Evolutionary conservation across 805 yeast genomes (phyloP).

Genomic region (Candida silvatica): DNA sequence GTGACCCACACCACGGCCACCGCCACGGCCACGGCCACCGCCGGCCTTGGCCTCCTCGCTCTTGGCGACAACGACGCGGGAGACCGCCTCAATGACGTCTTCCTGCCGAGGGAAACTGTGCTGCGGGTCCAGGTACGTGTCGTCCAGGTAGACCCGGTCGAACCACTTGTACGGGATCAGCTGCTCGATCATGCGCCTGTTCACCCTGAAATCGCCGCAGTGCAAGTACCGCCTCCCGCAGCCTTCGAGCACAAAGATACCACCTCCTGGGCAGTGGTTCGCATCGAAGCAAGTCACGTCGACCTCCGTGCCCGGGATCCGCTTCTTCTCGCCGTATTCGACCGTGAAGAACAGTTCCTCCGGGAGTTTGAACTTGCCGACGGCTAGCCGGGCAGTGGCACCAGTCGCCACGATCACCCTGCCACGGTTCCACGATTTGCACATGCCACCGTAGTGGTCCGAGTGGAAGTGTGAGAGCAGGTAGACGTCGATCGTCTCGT

Average conservation of each 20-base stretch:
- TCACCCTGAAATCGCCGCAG: conserved; percentile 90
- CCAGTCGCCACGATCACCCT: conserved; percentile 57
- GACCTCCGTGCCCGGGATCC: conserved; percentile 31
- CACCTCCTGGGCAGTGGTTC: conserved; percentile 97
- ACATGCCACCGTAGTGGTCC: conserved; percentile 87
- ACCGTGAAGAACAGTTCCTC: conserved; percentile 28
- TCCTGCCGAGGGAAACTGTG: conserved; percentile 75
- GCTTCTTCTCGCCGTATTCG: conserved; percentile 28
- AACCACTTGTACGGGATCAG: conserved; percentile 22
- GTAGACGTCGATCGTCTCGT: conserved; percentile 39
- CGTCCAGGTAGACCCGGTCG: conserved; percentile 73
- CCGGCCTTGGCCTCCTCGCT: conserved; percentile 14
- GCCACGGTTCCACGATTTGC: conserved; percentile 69
- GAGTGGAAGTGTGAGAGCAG: conserved; percentile 82
- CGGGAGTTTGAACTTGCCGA: conserved; percentile 45
- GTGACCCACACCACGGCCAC: too few relatives aligned
- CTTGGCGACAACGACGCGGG: conserved; percentile 35
- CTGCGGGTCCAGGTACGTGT: conserved; percentile 75
- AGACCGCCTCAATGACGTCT: conserved; percentile 52
- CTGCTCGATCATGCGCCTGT: conserved; percentile 37
- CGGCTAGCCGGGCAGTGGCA: conserved; percentile 54
- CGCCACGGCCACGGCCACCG: too few relatives aligned
- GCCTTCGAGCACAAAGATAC: conserved; percentile 60
- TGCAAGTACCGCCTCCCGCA: conserved; percentile 43
- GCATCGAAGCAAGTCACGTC: conserved; percentile 69